Conservation (phyloP, 257 asterid genomes). For the Lithospermum erythrorhizon region DNA sequence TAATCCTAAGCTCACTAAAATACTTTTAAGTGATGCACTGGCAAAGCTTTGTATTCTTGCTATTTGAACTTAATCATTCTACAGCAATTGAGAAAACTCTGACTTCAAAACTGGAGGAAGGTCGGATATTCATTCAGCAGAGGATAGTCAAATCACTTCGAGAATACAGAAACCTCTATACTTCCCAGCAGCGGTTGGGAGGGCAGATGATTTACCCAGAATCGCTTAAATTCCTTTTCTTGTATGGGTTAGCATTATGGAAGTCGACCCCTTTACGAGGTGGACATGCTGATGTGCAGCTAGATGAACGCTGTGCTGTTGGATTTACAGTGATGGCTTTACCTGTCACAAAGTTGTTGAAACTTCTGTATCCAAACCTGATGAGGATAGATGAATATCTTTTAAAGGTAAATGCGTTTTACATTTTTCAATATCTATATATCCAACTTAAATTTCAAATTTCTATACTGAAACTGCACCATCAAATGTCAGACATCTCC, state of each 20-base stretch:
- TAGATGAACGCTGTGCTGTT: constrained; percentile 66
- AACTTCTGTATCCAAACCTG: constrained; percentile 68
- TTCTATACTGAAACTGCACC: constrained; percentile 9
- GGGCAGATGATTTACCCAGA: constrained; percentile 71
- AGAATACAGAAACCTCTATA: constrained; percentile 52
- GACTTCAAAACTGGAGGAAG: constrained; percentile 58
- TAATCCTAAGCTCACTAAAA: constrained; percentile 15
- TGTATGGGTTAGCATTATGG: constrained; percentile 45
- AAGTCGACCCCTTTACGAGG: constrained; percentile 52
- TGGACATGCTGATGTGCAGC: constrained; percentile 51
- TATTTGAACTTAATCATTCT: constrained; percentile 9
- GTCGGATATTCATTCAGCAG: constrained; percentile 39
- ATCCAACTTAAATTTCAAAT: background rate
- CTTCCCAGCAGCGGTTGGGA: constrained; percentile 48
- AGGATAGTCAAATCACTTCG: constrained; percentile 54
- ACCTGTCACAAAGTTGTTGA: constrained; percentile 57
- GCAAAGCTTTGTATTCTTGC: background rate
- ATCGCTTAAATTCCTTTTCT: constrained; percentile 46
- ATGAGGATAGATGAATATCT: constrained; percentile 56
- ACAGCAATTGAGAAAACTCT: constrained; percentile 64
- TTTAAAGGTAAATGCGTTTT: constrained; percentile 31
- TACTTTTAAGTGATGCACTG: background rate
- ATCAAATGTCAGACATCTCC: constrained; percentile 21
- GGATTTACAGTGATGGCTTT: constrained; percentile 77
- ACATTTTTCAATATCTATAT: background rate